Conservation (phyloP, 768 basidiomycete genomes). For the Xerocomellus amylosporus region DNA sequence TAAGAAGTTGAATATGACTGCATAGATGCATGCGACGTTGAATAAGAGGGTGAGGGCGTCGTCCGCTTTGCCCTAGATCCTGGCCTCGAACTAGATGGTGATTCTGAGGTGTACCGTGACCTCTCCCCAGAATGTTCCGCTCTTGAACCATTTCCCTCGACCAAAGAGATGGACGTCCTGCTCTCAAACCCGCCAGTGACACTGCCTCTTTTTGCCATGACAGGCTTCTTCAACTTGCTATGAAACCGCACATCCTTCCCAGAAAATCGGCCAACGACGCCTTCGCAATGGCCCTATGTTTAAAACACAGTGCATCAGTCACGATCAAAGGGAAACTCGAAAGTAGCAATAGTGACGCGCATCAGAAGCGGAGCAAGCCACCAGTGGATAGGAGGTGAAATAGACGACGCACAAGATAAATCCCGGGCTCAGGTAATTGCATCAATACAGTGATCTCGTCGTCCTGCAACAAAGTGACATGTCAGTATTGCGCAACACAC, state of each 20-base stretch:
- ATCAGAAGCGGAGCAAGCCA: too few species aligned
- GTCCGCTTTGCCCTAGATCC: constrained; percentile 17
- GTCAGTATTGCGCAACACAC: constrained; percentile 7
- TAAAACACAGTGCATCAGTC: background rate
- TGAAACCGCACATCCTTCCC: constrained; percentile 65
- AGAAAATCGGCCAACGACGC: constrained; percentile 75
- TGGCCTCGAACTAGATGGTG: constrained; percentile 18
- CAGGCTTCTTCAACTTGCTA: constrained; percentile 71
- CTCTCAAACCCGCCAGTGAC: constrained; percentile 10
- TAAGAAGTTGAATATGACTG: constrained; percentile 17
- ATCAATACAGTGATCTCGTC: constrained; percentile 79
- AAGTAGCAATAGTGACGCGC: background rate
- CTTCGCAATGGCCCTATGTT: constrained; percentile 78
- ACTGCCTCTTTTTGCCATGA: constrained; percentile 65
- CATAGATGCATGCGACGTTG: constrained; percentile 12
- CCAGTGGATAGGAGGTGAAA: too few species aligned
- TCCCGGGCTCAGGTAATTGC: constrained; percentile 56
- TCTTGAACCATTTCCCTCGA: constrained; percentile 5
- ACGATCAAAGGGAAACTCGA: background rate
- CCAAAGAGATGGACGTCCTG: constrained; percentile 20
- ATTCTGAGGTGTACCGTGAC: constrained; percentile 13
- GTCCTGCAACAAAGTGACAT: constrained; percentile 43
- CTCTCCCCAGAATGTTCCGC: constrained; percentile 1
- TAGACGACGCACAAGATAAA: constrained; percentile 60
- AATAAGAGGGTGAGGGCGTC: constrained; percentile 15